phyloP scores from a whole-genome alignment of 441 rosid genomes.

The Pelargonium myrrhifolium region DNA sequence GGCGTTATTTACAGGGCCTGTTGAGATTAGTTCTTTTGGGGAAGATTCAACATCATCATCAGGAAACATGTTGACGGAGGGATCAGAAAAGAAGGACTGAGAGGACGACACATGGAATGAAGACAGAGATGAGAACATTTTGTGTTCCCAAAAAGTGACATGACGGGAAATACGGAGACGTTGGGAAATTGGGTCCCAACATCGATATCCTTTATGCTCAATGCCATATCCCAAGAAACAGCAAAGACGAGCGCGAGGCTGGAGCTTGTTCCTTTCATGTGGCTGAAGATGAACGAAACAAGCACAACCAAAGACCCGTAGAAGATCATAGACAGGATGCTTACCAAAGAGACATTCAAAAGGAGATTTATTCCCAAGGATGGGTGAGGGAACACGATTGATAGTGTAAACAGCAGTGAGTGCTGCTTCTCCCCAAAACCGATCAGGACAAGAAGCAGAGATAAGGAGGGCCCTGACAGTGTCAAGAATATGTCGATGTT shows the following conservation, averaged over 20 bases:
- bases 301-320: not conserved
- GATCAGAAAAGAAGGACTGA: not conserved
- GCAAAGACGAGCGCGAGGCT: not conserved
- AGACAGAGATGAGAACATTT: not conserved
- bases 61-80: not conserved
- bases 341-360: not conserved
- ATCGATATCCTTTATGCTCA: not conserved
- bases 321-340: not conserved
- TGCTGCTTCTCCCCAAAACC: constrained; percentile 1
- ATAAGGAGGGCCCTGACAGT: not conserved
- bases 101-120: not conserved
- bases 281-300: constrained; percentile 3
- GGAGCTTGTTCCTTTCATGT: not conserved
- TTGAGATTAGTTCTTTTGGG: not conserved
- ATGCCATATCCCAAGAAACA: constrained; percentile 1
- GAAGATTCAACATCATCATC: not conserved
- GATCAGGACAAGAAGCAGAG: not conserved
- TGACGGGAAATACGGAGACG: not conserved
- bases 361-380: not conserved
- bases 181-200: not conserved
- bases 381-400: not conserved
- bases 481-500: constrained; percentile 16
- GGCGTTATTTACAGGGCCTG: not conserved
- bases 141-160: constrained; percentile 2
- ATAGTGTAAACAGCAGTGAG: constrained; percentile 4